phyloP scores from a whole-genome alignment of 1,284 basidiomycete species.

The Moniliella sp. region DNA sequence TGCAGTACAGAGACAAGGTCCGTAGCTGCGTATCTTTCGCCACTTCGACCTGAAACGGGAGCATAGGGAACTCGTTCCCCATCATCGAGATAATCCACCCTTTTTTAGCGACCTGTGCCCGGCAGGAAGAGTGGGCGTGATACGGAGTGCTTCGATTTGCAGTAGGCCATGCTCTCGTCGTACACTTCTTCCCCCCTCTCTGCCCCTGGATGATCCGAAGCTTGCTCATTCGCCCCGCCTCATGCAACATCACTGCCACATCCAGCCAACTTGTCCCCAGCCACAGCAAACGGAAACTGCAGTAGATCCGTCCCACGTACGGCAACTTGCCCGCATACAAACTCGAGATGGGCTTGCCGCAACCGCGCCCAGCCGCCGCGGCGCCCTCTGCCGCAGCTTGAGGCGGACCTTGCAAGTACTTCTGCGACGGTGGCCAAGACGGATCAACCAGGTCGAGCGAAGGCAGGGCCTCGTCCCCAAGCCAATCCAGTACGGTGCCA shows the following conservation, averaged over 20 bases:
- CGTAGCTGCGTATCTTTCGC: constrained; percentile 44
- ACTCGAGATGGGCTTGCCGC: constrained; percentile 12
- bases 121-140: constrained; percentile 12
- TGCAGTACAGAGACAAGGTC: not conserved
- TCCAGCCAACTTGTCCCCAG: constrained; percentile 23
- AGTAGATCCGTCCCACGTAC: constrained; percentile 24
- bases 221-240: constrained; percentile 14
- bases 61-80: constrained; percentile 63
- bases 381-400: no score
- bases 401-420: no score
- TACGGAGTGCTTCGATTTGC: constrained; percentile 25
- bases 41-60: constrained; percentile 60
- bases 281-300: constrained; percentile 25
- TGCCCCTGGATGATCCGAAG: constrained; percentile 13
- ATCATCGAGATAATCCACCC: constrained; percentile 40
- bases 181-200: constrained; percentile 17
- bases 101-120: constrained; percentile 14
- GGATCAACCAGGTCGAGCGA: no score
- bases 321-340: constrained; percentile 29
- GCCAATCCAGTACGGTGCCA: no score
- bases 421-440: no score
- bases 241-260: constrained; percentile 14
- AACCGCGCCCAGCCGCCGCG: constrained; percentile 7
- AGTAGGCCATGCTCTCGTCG: constrained; percentile 14
- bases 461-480: no score